Conservation (phyloP, 495 filamentous ascomycete species). For the Penicillium pancosmium region DNA sequence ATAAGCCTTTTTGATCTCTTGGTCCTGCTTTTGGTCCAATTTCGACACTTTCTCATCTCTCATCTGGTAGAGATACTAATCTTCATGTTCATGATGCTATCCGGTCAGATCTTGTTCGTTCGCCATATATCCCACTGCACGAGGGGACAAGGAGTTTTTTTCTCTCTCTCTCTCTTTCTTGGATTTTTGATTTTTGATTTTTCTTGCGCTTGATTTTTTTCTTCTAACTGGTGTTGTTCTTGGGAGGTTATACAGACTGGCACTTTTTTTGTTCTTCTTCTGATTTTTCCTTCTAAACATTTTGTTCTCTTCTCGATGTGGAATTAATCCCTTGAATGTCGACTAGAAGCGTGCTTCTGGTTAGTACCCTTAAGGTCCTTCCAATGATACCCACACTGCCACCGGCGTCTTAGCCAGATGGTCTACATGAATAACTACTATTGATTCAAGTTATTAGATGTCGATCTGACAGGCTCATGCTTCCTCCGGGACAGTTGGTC, state of each 20-base stretch:
- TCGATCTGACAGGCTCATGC: too few relatives aligned
- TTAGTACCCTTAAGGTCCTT: too few relatives aligned
- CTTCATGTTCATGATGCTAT: conserved; percentile 19
- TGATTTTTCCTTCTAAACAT: conserved; percentile 8
- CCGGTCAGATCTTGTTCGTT: conserved; percentile 15
- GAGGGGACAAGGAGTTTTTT: conserved; percentile 25
- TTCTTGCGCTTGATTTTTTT: conserved; percentile 9
- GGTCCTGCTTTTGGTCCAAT: background rate
- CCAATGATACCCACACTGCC: too few relatives aligned
- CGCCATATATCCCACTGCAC: conserved; percentile 33
- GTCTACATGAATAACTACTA: too few relatives aligned
- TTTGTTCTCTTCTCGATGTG: background rate
- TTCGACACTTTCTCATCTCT: conserved; percentile 6
- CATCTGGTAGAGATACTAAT: conserved; percentile 15
- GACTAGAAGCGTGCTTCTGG: too few relatives aligned
- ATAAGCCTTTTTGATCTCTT: conserved; percentile 5
- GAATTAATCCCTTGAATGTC: background rate
- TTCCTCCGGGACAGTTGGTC: too few relatives aligned
- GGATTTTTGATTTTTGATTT: conserved; percentile 6
- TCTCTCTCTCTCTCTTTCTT: conserved; percentile 8
- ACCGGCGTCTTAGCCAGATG: too few relatives aligned
- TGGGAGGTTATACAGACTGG: conserved; percentile 3
- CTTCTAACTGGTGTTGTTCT: conserved; percentile 10
- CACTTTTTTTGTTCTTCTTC: conserved; percentile 11
- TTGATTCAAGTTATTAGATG: too few relatives aligned